Conservation (phyloP, 1,139 yeast species). For the Taphrina communis region DNA sequence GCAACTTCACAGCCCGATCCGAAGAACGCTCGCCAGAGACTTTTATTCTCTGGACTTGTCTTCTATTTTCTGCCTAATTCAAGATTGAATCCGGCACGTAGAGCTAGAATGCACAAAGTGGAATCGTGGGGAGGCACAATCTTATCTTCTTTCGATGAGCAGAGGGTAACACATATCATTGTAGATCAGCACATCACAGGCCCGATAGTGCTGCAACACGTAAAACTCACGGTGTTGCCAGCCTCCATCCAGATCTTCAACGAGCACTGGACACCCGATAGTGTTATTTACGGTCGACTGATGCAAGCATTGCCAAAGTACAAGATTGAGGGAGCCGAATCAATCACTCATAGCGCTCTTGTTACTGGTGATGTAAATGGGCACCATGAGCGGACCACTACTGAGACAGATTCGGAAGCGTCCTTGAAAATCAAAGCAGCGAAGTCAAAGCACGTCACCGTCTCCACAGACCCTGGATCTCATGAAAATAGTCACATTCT, state of each 20-base stretch:
- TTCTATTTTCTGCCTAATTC: constrained; percentile 41
- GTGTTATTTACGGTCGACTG: constrained; percentile 12
- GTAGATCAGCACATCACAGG: constrained; percentile 26
- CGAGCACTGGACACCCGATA: constrained; percentile 30
- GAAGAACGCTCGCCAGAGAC: neutral
- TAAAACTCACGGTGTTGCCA: neutral
- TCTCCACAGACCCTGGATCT: neutral
- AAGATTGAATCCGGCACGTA: constrained; percentile 12
- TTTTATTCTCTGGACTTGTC: constrained; percentile 15
- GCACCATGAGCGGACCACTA: neutral
- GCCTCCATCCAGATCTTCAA: neutral
- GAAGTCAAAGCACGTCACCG: neutral
- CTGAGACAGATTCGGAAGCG: neutral
- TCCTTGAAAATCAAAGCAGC: constrained; percentile 6
- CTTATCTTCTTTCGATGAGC: constrained; percentile 2
- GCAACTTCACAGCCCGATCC: neutral
- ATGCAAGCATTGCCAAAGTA: constrained; percentile 8
- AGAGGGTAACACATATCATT: constrained; percentile 37
- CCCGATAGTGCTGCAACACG: constrained; percentile 1
- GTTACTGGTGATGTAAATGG: neutral
- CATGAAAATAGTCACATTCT: neutral
- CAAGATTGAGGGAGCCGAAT: constrained; percentile 2
- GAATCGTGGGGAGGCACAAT: constrained; percentile 31
- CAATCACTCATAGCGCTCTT: neutral
- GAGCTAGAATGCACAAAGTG: constrained; percentile 20